A percentile compares a stretch with the other conserved stretches of the same genome.
Evolutionary conservation across 2,329 filamentous ascomycete genomes (phyloP).

Genomic region (Aspergillus ustus): DNA sequence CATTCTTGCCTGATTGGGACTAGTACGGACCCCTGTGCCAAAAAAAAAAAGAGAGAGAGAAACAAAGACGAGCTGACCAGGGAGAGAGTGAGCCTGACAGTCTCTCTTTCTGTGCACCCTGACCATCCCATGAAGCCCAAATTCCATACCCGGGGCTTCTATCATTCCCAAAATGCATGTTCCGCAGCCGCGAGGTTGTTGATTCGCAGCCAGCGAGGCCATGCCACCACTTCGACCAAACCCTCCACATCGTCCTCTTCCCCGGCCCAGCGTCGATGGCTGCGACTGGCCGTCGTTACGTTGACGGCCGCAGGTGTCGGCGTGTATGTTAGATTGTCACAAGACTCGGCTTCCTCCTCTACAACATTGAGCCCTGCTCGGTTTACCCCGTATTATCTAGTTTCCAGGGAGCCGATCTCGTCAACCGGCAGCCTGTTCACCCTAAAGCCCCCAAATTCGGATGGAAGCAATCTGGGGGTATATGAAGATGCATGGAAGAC

Average conservation of each 20-base stretch:
- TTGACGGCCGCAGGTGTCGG: constrained; percentile 42
- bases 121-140: constrained; percentile 26
- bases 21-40: constrained; percentile 14
- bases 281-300: constrained; percentile 40
- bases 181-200: constrained; percentile 19
- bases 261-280: constrained; percentile 36
- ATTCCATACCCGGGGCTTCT: constrained; percentile 18
- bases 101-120: neutral
- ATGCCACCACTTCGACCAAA: constrained; percentile 28
- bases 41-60: neutral
- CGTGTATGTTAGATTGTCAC: constrained; percentile 39
- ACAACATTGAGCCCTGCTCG: constrained; percentile 40
- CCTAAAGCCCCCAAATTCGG: constrained; percentile 41
- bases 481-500: constrained; percentile 59
- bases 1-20: constrained; percentile 17
- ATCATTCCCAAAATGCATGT: constrained; percentile 23
- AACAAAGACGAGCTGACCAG: neutral
- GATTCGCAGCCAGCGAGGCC: constrained; percentile 24
- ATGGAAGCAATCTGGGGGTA: constrained; percentile 38
- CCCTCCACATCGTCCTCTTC: constrained; percentile 23
- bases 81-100: neutral
- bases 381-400: constrained; percentile 48
- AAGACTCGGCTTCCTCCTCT: constrained; percentile 25
- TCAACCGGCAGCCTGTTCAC: constrained; percentile 54
- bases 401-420: constrained; percentile 50